Percentiles rank a stretch among this genome's conserved stretches.
Evolutionary conservation across 192 early-diverging fungal genomes (phyloP).

Genomic region (Mortierella claussenii): DNA sequence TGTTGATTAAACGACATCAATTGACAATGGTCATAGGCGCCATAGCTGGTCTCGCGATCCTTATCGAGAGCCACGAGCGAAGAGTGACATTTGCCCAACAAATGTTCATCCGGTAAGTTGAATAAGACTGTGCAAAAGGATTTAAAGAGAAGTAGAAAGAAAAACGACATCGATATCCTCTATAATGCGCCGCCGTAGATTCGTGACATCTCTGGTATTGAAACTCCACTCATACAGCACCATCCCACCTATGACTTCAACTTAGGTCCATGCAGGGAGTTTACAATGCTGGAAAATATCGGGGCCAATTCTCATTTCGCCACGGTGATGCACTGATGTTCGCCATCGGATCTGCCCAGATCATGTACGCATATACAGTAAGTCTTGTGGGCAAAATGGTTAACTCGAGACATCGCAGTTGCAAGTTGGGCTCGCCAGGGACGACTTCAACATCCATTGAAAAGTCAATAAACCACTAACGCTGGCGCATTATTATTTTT

Average conservation of each 20-base stretch:
- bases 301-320: conserved; percentile 64
- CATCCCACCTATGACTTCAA: background rate
- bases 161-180: no score
- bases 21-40: conserved; percentile 55
- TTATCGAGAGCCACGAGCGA: conserved; percentile 64
- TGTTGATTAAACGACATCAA: no score
- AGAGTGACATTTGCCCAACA: conserved; percentile 67
- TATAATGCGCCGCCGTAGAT: no score
- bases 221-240: no score
- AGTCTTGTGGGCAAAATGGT: no score
- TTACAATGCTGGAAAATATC: conserved; percentile 63
- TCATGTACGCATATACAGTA: conserved; percentile 70
- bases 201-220: no score
- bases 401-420: no score
- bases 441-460: no score
- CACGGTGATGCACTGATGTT: conserved; percentile 67
- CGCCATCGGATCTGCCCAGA: conserved; percentile 61
- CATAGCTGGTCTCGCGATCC: conserved; percentile 60
- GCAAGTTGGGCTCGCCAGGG: no score
- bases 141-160: no score
- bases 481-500: no score
- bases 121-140: background rate
- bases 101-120: conserved; percentile 63
- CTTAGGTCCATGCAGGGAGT: conserved; percentile 63
- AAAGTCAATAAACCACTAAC: no score